A percentile compares a stretch with the other conserved stretches of the same genome.
These are phyloP conservation scores for Cruciata laevipes DNA, from an alignment of 257 asterid genomes.

Conservation along the genomic window DNA sequence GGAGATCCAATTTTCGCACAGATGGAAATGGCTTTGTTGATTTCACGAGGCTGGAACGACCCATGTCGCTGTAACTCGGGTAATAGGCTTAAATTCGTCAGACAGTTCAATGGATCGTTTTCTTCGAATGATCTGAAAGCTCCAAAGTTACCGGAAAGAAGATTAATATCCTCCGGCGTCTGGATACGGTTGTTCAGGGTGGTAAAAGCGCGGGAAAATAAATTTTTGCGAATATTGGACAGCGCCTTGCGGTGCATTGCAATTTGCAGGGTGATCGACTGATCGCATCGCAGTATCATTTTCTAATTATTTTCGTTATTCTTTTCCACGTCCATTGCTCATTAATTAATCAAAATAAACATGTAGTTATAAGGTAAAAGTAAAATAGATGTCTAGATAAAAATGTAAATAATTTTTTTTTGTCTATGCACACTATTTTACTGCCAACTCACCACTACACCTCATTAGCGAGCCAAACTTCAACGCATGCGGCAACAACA, in stretches of 20 bases:
- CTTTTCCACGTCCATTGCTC: too few relatives aligned
- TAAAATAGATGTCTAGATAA: too few relatives aligned
- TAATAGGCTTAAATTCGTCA: conserved; percentile 13
- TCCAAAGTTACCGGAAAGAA: conserved; percentile 15
- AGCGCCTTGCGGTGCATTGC: conserved; percentile 1
- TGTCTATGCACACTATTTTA: too few relatives aligned
- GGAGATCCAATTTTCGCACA: conserved; percentile 30
- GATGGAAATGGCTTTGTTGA: conserved; percentile 38
- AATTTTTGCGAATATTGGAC: conserved; percentile 1
- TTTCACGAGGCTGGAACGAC: conserved; percentile 22
- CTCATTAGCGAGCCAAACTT: too few relatives aligned
- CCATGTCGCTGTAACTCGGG: conserved; percentile 24
- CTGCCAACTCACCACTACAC: too few relatives aligned
- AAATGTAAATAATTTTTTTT: too few relatives aligned
- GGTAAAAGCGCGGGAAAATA: conserved; percentile 17
- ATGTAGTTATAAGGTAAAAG: too few relatives aligned
- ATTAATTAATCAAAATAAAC: background rate
- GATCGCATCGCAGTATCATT: conserved; percentile 29
- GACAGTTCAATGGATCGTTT: conserved; percentile 5
- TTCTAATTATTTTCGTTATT: background rate
- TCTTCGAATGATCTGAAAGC: background rate
- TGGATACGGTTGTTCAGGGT: conserved; percentile 5
- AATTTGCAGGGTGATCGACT: conserved; percentile 12
- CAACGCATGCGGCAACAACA: too few relatives aligned
- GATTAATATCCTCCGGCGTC: conserved; percentile 3